Conservation (phyloP, 2,329 filamentous ascomycete species). For the Monilinia laxa region DNA sequence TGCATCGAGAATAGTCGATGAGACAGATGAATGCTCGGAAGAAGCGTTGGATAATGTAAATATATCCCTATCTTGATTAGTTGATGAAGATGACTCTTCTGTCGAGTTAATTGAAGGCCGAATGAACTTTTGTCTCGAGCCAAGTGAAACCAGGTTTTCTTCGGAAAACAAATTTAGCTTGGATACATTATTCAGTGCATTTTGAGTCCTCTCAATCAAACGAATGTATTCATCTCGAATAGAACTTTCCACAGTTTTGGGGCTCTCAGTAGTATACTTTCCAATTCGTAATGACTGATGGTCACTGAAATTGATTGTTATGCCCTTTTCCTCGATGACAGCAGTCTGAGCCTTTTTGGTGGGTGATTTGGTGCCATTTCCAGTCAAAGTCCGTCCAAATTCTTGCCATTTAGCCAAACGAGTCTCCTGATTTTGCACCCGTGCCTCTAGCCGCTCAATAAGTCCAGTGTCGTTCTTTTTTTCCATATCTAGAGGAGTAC, state of each 20-base stretch:
- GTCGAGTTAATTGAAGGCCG: not conserved
- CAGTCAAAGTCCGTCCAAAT: slow-evolving; percentile 51
- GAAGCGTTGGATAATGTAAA: not conserved
- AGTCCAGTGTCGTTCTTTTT: slow-evolving; percentile 50
- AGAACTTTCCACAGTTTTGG: slow-evolving; percentile 14
- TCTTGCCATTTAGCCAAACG: slow-evolving; percentile 72
- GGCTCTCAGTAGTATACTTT: slow-evolving; percentile 38
- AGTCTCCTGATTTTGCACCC: slow-evolving; percentile 64
- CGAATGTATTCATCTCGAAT: slow-evolving; percentile 37
- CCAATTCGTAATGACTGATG: slow-evolving; percentile 52
- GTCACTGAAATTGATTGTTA: slow-evolving; percentile 54
- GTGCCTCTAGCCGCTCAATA: slow-evolving; percentile 68
- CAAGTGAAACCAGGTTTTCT: not conserved
- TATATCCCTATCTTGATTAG: slow-evolving; percentile 33
- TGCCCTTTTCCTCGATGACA: slow-evolving; percentile 31
- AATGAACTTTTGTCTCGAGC: not conserved
- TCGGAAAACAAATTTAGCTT: slow-evolving; percentile 28
- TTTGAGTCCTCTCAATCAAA: slow-evolving; percentile 37
- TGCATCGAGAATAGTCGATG: not conserved
- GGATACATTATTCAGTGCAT: slow-evolving; percentile 36
- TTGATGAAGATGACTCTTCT: not conserved
- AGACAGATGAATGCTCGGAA: not conserved
- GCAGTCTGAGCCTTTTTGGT: slow-evolving; percentile 32
- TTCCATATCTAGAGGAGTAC: slow-evolving; percentile 57
- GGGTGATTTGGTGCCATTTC: slow-evolving; percentile 25